A percentile compares a stretch with the other conserved stretches of the same genome.
Conservation (phyloP, 495 filamentous ascomycete genomes). For the Diplogelasinospora grovesii region DNA sequence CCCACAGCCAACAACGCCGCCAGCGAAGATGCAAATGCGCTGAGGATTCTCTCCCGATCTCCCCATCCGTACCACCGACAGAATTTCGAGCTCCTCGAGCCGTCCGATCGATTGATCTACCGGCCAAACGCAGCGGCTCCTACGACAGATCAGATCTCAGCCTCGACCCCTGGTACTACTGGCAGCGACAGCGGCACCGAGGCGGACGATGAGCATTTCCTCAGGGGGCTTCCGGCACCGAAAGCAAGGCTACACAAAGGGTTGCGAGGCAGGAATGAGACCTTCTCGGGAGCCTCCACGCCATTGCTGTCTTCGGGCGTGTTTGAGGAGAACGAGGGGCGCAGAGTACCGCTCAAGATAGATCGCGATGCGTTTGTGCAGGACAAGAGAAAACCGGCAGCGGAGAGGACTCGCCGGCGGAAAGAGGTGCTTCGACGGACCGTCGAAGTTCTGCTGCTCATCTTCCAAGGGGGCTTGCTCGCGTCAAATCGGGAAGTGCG, state of each 20-base stretch:
- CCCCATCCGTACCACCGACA: constrained; percentile 70
- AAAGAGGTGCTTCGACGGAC: constrained; percentile 40
- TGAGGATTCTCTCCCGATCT: constrained; percentile 59
- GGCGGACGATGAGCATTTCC: constrained; percentile 78
- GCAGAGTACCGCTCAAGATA: constrained; percentile 9
- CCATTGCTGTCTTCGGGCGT: constrained; percentile 54
- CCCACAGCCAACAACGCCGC: constrained; percentile 7
- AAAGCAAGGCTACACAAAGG: constrained; percentile 67
- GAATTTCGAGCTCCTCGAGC: constrained; percentile 42
- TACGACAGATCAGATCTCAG: too few relatives aligned
- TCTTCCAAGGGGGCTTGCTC: constrained; percentile 33
- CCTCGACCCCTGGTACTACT: constrained; percentile 7
- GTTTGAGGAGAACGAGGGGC: constrained; percentile 48
- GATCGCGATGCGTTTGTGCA: constrained; percentile 16
- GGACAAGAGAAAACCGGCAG: constrained; percentile 20
- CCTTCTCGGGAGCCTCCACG: constrained; percentile 43
- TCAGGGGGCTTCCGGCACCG: constrained; percentile 76
- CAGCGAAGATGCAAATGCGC: constrained; percentile 10
- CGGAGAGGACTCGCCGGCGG: constrained; percentile 33
- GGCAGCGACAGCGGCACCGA: constrained; percentile 86
- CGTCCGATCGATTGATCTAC: constrained; percentile 25
- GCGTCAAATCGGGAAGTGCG: constrained; percentile 24
- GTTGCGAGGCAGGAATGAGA: constrained; percentile 48
- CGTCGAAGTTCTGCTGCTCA: constrained; percentile 38
- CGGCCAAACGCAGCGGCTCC: constrained; percentile 6